phyloP scores from a whole-genome alignment of 495 filamentous ascomycete genomes.

The Podospora pseudopauciseta region DNA sequence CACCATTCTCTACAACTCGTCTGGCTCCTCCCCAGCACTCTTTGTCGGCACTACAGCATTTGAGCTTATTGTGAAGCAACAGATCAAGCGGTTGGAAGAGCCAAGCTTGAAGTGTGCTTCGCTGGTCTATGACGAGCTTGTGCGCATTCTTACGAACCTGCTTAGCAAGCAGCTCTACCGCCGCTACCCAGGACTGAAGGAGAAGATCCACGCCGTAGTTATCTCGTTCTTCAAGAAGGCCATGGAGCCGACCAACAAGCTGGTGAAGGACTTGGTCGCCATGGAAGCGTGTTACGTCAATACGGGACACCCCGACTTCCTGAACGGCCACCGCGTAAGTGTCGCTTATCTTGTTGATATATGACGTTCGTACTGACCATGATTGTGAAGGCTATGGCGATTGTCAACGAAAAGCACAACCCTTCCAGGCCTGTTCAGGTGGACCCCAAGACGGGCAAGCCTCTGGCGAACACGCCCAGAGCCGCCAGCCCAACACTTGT shows the following conservation, averaged over 20 bases:
- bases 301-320: conserved; percentile 96
- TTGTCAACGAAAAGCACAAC: conserved; percentile 86
- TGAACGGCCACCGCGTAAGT: conserved; percentile 84
- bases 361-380: background rate
- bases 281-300: conserved; percentile 99
- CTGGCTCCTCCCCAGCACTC: conserved; percentile 91
- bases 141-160: conserved; percentile 88
- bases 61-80: conserved; percentile 96
- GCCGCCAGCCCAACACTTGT: conserved; percentile 63
- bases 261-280: conserved; percentile 84
- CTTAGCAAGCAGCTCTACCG: conserved; percentile 87
- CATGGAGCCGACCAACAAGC: conserved; percentile 96
- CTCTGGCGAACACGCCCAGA: conserved; percentile 67
- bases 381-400: conserved; percentile 75
- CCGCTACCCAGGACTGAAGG: conserved; percentile 87
- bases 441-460: conserved; percentile 98
- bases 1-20: conserved; percentile 96
- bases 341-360: background rate
- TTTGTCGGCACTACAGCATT: conserved; percentile 98
- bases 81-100: conserved; percentile 95
- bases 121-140: conserved; percentile 95
- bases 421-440: conserved; percentile 87
- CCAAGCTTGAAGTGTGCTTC: conserved; percentile 95
- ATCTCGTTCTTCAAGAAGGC: conserved; percentile 95
- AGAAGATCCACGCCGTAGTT: conserved; percentile 94